These are phyloP conservation scores for Phalaenopsis equestris DNA, from an alignment of 106 monocot species.

Conservation along the genomic window DNA sequence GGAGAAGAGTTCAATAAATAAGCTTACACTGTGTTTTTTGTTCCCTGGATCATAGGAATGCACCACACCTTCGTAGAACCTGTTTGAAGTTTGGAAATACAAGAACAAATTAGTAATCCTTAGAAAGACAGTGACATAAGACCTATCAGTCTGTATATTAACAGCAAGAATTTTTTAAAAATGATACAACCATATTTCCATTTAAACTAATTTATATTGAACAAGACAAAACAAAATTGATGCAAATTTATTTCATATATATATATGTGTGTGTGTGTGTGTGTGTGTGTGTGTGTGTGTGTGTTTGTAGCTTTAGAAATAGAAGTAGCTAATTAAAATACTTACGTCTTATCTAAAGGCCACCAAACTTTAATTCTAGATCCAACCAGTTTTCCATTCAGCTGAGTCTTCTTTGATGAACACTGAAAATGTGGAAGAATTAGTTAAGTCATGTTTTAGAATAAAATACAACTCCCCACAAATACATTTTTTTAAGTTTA, in stretches of 20 bases:
- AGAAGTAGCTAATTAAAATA: background rate
- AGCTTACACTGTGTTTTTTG: conserved; percentile 68
- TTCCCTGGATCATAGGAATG: conserved; percentile 61
- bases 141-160: background rate
- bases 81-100: conserved; percentile 17
- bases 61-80: conserved; percentile 81
- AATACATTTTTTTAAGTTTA: no score
- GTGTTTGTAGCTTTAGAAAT: background rate
- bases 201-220: background rate
- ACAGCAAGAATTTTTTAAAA: background rate
- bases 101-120: background rate
- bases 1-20: background rate
- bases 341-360: conserved; percentile 90
- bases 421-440: conserved; percentile 35
- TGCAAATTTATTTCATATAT: background rate
- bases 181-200: background rate
- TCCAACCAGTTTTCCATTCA: conserved; percentile 44
- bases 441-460: background rate
- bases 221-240: background rate
- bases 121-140: background rate
- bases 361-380: conserved; percentile 95
- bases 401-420: conserved; percentile 28
- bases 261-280: background rate
- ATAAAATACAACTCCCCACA: background rate
- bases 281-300: background rate